Base-by-base conservation (phyloP, 2,329 filamentous ascomycete species). In the Arthroderma sp. region DNA sequence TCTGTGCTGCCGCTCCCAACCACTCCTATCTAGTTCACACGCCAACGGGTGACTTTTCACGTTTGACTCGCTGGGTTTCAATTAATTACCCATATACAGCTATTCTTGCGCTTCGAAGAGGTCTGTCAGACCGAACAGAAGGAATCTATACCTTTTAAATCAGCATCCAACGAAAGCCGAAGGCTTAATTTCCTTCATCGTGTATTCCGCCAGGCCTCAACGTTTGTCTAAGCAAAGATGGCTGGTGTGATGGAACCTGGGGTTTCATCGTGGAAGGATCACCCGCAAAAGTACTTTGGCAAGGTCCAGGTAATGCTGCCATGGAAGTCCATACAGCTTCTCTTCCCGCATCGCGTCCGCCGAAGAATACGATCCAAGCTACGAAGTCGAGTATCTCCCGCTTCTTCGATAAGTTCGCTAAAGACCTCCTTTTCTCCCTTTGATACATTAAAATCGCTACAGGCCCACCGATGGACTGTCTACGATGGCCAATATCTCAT, bases 401-500 rank as follows among this genome's bases (percentile, higher is more conserved):
- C 80, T 22, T 81, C 84, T 42, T 82, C 81, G 50, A 77, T 95
- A 57, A 77, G 85, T 42, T 74, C 73, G 29, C 71, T 95, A 45
- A 77, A 93, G 63, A 87, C 80, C 10, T 94, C 87, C 1, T 84
- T 87, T 64, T 87, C 83, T 53, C 81, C 85, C 4, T 71, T 75
- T 56, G 82, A 93, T 58, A 87, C 86, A 8, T 65, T 95, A 49
- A 76, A 78, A 49, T 77, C 81, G 33, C 70, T 95, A 50, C 81
- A 82, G 55, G 75, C 75, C 48, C 85, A 91, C 60, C 78, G 78
- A 51, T 95, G 85, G 85, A 81, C 76, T 42, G 69, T 81, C 42
- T 83, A 87, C 61, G 89, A 96, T 63, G 74, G 83, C 36, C 88
- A 95, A 66, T 93, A 95, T 63, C 63, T 85, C 42, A 69, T 89